phyloP scores from a whole-genome alignment of 805 yeast species.

The Wickerhamiella spandovensis region DNA sequence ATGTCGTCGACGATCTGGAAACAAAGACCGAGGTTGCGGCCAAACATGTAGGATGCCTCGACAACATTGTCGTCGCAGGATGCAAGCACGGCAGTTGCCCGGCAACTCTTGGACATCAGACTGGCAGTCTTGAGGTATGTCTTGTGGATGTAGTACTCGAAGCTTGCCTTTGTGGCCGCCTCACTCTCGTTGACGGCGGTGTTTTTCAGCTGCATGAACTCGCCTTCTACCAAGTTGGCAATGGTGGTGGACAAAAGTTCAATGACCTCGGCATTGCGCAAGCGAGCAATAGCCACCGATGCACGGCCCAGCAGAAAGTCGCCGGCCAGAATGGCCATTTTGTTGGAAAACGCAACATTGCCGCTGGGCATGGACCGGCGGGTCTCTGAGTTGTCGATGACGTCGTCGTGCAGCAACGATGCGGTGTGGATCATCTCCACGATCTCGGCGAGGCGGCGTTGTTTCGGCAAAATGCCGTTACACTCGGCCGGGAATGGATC shows the following conservation, averaged over 20 bases:
- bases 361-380: slow-evolving; percentile 87
- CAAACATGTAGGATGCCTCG: slow-evolving; percentile 80
- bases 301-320: slow-evolving; percentile 93
- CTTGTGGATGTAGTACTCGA: slow-evolving; percentile 88
- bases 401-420: slow-evolving; percentile 89
- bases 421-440: slow-evolving; percentile 99
- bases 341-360: slow-evolving; percentile 85
- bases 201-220: slow-evolving; percentile 95
- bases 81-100: slow-evolving; percentile 86
- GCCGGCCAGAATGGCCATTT: slow-evolving; percentile 95
- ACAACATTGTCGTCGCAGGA: slow-evolving; percentile 67
- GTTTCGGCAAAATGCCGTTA: slow-evolving; percentile 84
- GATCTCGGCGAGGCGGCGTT: slow-evolving; percentile 88
- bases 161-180: slow-evolving; percentile 52
- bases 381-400: slow-evolving; percentile 74
- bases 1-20: slow-evolving; percentile 95
- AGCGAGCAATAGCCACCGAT: slow-evolving; percentile 84
- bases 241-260: slow-evolving; percentile 91
- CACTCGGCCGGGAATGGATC: slow-evolving; percentile 49
- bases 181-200: slow-evolving; percentile 50
- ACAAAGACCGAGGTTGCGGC: slow-evolving; percentile 85
- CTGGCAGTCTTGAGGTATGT: slow-evolving; percentile 93
- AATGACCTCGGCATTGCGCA: slow-evolving; percentile 93
- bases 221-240: slow-evolving; percentile 96
- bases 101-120: slow-evolving; percentile 80